Evolutionary conservation across 768 basidiomycete species (phyloP).

Genomic region (Clathrus columnatus): DNA sequence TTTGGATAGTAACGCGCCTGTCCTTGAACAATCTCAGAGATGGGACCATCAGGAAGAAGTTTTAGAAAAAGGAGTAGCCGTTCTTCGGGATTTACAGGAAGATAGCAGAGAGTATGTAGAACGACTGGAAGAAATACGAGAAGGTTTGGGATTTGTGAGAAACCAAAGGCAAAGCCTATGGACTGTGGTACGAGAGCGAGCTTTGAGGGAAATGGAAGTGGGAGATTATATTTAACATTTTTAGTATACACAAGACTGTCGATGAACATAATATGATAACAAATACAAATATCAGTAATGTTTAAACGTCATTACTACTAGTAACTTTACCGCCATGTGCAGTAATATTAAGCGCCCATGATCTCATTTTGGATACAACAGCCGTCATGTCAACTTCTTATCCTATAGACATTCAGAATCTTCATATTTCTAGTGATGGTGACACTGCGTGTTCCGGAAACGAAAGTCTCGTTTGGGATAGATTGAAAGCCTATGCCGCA

Average conservation of each 20-base stretch:
- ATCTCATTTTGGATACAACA: too few species aligned
- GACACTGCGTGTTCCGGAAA: too few species aligned
- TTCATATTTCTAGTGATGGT: neutral
- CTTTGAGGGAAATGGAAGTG: conserved; percentile 70
- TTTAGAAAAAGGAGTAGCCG: conserved; percentile 65
- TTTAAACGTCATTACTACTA: too few species aligned
- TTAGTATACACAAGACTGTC: too few species aligned
- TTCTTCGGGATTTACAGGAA: conserved; percentile 73
- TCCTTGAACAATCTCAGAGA: conserved; percentile 54
- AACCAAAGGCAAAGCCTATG: conserved; percentile 67
- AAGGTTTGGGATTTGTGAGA: conserved; percentile 66
- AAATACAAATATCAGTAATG: too few species aligned
- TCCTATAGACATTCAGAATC: neutral
- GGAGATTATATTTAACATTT: conserved; percentile 4
- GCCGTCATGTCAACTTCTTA: conserved; percentile 8
- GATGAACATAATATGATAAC: too few species aligned
- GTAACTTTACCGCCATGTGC: neutral
- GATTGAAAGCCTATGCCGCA: conserved; percentile 52
- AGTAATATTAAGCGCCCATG: neutral
- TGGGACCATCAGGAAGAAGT: conserved; percentile 45
- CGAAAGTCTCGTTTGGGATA: conserved; percentile 39
- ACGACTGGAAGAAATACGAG: conserved; percentile 74
- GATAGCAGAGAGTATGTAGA: conserved; percentile 84
- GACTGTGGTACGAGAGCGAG: conserved; percentile 66
- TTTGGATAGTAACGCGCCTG: neutral